Percentiles rank a stretch among this genome's conserved stretches.
These are phyloP conservation scores for Wickerhamomyces mucosus DNA, from an alignment of 805 yeast species.

Conservation along the genomic window DNA sequence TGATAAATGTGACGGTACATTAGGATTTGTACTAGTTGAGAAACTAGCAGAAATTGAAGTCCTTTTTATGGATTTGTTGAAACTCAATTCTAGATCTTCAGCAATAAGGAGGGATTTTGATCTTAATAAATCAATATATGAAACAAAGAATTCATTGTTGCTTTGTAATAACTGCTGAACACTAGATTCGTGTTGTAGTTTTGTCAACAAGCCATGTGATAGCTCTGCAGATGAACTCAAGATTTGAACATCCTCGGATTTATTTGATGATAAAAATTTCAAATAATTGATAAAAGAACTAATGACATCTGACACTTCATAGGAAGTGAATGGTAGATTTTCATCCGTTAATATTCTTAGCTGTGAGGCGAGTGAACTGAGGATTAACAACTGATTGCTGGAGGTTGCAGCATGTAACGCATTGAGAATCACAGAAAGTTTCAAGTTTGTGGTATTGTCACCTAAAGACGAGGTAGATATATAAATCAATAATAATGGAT, in stretches of 20 bases:
- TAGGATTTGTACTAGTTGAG: neutral
- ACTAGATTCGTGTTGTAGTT: constrained; percentile 6
- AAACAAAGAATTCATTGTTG: constrained; percentile 5
- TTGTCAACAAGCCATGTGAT: constrained; percentile 7
- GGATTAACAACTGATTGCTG: constrained; percentile 12
- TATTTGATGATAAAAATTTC: constrained; percentile 5
- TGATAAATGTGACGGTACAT: constrained; percentile 6
- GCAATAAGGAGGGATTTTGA: constrained; percentile 3
- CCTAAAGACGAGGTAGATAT: constrained; percentile 3
- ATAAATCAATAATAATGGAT: constrained; percentile 16
- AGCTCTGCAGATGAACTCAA: constrained; percentile 8
- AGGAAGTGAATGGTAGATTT: constrained; percentile 6
- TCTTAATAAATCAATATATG: constrained; percentile 5
- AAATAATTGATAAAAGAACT: constrained; percentile 6
- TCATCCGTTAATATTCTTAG: constrained; percentile 5
- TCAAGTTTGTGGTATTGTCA: constrained; percentile 7
- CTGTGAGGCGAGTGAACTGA: constrained; percentile 9
- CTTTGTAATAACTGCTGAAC: constrained; percentile 3
- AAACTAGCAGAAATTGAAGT: constrained; percentile 7
- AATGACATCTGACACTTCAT: constrained; percentile 11
- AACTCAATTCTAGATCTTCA: constrained; percentile 9
- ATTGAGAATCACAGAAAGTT: constrained; percentile 7
- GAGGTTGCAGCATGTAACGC: constrained; percentile 6
- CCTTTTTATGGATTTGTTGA: constrained; percentile 9
- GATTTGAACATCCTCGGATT: neutral